phyloP scores from a whole-genome alignment of 352 stramenopile genomes.

The Phytophthora brassicae region DNA sequence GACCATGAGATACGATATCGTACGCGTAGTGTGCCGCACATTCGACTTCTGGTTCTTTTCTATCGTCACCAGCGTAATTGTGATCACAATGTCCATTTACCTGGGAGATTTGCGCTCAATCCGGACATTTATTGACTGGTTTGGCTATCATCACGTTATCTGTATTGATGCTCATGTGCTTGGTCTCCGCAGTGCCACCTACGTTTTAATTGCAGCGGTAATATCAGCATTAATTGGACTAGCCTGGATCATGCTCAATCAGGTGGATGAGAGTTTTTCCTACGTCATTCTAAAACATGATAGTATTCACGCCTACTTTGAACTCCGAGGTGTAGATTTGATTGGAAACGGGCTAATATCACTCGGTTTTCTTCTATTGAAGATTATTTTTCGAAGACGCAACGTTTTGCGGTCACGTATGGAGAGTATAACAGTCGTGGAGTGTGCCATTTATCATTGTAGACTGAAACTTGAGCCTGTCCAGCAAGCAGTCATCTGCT shows the following conservation, averaged over 20 bases:
- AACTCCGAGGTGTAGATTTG: constrained; percentile 22
- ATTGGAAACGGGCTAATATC: constrained; percentile 32
- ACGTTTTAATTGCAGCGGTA: constrained; percentile 3
- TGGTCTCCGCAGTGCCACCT: constrained; percentile 21
- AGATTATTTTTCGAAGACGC: constrained; percentile 31
- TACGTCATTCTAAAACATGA: constrained; percentile 21
- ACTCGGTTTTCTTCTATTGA: constrained; percentile 27
- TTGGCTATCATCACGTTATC: constrained; percentile 37
- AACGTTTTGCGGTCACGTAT: constrained; percentile 3
- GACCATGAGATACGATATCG: constrained; percentile 40
- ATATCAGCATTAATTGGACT: constrained; percentile 12
- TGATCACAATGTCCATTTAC: constrained; percentile 27
- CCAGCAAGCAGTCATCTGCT: background rate
- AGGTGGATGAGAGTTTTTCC: constrained; percentile 20
- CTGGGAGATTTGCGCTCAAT: constrained; percentile 31
- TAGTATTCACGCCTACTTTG: constrained; percentile 12
- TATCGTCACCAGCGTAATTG: constrained; percentile 26
- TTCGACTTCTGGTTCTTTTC: constrained; percentile 54
- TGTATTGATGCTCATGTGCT: constrained; percentile 35
- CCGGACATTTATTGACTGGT: constrained; percentile 29
- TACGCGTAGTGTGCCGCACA: constrained; percentile 29
- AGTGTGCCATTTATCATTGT: constrained; percentile 32
- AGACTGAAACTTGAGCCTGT: constrained; percentile 15
- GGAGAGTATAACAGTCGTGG: constrained; percentile 9
- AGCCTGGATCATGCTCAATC: constrained; percentile 19